Evolutionary conservation across 345 rosid species (phyloP), one percentile per base, ranked within the genome.

Genomic region (Aurinia saxatilis): DNA sequence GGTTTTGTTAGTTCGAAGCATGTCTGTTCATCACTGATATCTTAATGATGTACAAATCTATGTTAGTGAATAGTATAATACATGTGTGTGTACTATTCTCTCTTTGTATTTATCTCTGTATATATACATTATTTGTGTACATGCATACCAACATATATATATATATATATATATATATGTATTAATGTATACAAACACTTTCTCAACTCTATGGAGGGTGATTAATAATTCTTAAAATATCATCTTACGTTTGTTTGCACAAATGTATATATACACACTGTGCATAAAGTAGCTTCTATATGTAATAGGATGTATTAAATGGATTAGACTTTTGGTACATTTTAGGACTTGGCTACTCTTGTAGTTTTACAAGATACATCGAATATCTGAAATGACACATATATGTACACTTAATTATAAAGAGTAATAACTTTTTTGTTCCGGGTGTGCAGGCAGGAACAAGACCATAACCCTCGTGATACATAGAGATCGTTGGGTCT

Each of bases 1-100:
- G 68, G 68, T 47, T 70, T 70, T 29, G n/a, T 69, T 14, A 15
- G 6, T 46, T 69, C 48, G 1, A 58, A 59, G 39, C 60, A 37
- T 25, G 38, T 17, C 13, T 51, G 34, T 35, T 60, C 57, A 13
- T 59, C 48, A 25, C 30, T 65, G 31, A 59, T 70, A 30, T 41
- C 16, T 10, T 42, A 25, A 31, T 45, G 46, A 41, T 37, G 44
- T 49, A 27, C 15, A 7, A 34, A 10, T 5, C 37, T 71, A 12
- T 45, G 6, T 19, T 10, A 27, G n/a, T 51, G n/a, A n/a, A n/a
- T n/a, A n/a, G n/a, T 36, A 29, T 51, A 7, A 17, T 36, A 46
- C 9, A 25, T 42, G 13, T 19, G 8, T 34, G 3, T 27, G 0
- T 44, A 3, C 4, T 1, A 27, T 1, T 23, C 27, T 19, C 10